Percentiles rank a stretch among this genome's conserved stretches.
Conservation (phyloP, 2,329 filamentous ascomycete species). For the Fusarium subglutinans region DNA sequence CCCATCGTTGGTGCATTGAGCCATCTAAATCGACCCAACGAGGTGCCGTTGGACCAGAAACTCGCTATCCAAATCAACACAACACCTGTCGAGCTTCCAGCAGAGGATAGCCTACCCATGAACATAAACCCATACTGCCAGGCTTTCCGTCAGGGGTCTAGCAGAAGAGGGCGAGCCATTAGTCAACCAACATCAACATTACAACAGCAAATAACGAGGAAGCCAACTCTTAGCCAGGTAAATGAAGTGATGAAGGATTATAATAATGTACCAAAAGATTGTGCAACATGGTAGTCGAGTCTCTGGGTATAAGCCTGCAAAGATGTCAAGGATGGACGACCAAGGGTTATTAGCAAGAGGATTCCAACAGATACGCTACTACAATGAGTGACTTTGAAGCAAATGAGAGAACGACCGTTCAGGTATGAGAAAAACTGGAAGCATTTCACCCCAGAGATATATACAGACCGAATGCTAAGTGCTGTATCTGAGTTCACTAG, state of each 20-base stretch:
- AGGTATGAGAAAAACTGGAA: neutral
- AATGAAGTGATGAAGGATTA: neutral
- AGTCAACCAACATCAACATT: neutral
- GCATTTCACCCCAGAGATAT: neutral
- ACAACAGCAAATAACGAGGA: neutral
- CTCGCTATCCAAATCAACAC: slow-evolving; percentile 16
- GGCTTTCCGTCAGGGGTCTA: neutral
- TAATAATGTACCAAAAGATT: neutral
- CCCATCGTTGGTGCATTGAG: neutral
- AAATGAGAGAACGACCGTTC: neutral
- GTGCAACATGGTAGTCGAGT: neutral
- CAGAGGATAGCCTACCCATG: neutral
- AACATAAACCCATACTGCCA: neutral
- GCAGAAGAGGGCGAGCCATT: neutral
- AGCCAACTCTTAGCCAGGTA: neutral
- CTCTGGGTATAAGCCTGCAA: neutral
- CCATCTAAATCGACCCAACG: neutral
- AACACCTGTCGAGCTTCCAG: slow-evolving; percentile 17
- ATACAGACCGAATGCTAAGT: too few relatives aligned
- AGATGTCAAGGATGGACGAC: neutral
- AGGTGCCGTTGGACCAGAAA: neutral
- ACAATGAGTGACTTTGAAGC: neutral
- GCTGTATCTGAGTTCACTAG: neutral
- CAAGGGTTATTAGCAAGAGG: neutral
- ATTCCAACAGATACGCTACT: neutral